phyloP scores from a whole-genome alignment of 2,329 filamentous ascomycete genomes.

The Calonectria honghensis region DNA sequence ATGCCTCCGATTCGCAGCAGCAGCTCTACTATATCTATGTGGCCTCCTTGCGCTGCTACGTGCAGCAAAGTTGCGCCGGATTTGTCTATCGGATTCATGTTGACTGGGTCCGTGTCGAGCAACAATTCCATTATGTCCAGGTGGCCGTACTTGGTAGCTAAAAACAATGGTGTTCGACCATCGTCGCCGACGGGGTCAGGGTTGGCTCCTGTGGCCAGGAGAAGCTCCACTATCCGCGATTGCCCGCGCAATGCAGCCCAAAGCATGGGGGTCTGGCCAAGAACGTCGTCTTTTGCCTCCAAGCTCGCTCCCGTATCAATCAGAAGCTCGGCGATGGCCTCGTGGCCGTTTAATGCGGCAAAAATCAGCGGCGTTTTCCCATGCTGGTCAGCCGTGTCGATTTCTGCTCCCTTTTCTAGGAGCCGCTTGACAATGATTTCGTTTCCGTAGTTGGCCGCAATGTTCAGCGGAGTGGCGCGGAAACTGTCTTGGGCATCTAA shows the following conservation, averaged over 20 bases:
- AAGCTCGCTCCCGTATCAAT: background rate
- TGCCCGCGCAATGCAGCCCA: slow-evolving; percentile 9
- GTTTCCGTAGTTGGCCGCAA: slow-evolving; percentile 3
- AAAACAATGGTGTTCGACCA: slow-evolving; percentile 7
- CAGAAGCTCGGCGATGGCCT: background rate
- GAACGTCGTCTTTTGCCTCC: background rate
- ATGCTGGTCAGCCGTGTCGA: background rate
- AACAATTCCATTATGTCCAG: slow-evolving; percentile 8
- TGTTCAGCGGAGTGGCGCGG: background rate
- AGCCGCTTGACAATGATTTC: background rate
- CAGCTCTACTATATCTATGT: background rate
- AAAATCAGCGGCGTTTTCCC: slow-evolving; percentile 4
- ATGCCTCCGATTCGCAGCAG: slow-evolving; percentile 3
- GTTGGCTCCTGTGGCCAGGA: background rate
- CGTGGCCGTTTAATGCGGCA: slow-evolving; percentile 3
- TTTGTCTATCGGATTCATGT: background rate
- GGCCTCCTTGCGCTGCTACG: slow-evolving; percentile 1
- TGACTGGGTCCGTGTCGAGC: background rate
- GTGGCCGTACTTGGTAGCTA: background rate
- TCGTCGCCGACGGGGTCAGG: background rate
- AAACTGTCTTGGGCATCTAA: slow-evolving; percentile 1
- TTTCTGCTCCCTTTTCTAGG: background rate
- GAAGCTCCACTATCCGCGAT: background rate
- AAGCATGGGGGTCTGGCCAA: background rate
- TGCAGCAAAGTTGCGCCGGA: background rate